phyloP scores from a whole-genome alignment of 371 early-diverging fungal genomes.

The Circinella minor region DNA sequence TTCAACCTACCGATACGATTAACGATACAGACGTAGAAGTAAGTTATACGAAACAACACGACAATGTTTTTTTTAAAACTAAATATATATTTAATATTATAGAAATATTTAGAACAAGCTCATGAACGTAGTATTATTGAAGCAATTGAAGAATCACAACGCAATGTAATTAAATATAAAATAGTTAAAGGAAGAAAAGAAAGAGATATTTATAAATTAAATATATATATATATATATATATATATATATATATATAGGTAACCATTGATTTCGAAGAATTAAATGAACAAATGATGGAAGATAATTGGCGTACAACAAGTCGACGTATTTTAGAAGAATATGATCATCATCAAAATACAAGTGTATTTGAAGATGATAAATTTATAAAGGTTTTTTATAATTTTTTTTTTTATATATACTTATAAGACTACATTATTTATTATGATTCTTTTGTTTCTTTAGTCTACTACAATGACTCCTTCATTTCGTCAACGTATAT shows the following conservation, averaged over 20 bases:
- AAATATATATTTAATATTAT: neutral
- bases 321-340: conserved; percentile 23
- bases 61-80: too few species aligned
- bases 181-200: neutral
- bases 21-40: conserved; percentile 82
- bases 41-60: neutral
- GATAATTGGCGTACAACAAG: conserved; percentile 14
- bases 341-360: conserved; percentile 24
- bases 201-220: neutral
- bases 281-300: conserved; percentile 12
- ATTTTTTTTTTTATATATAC: too few species aligned
- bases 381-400: neutral
- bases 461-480: neutral
- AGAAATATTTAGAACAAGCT: conserved; percentile 71
- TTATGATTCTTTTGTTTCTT: neutral
- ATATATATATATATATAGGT: neutral
- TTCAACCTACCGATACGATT: conserved; percentile 67
- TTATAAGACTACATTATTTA: neutral
- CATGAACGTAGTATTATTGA: conserved; percentile 76
- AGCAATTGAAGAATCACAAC: conserved; percentile 74
- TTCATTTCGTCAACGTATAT: conserved; percentile 12
- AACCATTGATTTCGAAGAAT: conserved; percentile 12
- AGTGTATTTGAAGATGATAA: conserved; percentile 6
- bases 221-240: neutral
- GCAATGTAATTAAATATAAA: conserved; percentile 35